Conservation (phyloP, 352 stramenopile genomes). For the Phytopythium boreale region DNA sequence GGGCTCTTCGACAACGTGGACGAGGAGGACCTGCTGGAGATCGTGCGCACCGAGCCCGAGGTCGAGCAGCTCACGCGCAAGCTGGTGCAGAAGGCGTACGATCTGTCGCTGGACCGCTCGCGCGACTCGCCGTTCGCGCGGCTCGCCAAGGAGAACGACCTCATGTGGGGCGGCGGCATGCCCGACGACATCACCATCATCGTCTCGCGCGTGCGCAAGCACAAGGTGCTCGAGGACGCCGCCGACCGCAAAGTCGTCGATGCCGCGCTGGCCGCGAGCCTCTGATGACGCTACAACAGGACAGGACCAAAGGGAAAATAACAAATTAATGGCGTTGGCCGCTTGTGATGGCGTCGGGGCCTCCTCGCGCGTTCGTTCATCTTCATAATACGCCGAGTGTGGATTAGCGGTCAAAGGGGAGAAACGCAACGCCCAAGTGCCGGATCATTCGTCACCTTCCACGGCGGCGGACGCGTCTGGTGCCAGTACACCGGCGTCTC, state of each 20-base stretch:
- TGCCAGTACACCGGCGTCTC: slow-evolving; percentile 11
- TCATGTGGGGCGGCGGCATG: slow-evolving; percentile 95
- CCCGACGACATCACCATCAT: slow-evolving; percentile 89
- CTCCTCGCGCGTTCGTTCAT: too few relatives aligned
- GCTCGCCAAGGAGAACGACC: slow-evolving; percentile 98
- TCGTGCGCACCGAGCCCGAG: slow-evolving; percentile 54
- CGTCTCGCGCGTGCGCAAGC: slow-evolving; percentile 54
- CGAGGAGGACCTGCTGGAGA: slow-evolving; percentile 71
- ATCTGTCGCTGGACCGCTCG: slow-evolving; percentile 88
- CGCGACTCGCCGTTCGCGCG: slow-evolving; percentile 96
- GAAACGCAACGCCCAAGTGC: neutral
- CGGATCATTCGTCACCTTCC: neutral
- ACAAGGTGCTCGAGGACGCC: slow-evolving; percentile 27
- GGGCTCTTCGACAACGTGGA: slow-evolving; percentile 97
- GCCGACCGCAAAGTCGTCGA: slow-evolving; percentile 17
- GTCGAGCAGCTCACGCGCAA: slow-evolving; percentile 75
- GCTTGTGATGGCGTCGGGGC: neutral
- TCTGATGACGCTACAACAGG: neutral
- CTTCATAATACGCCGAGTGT: slow-evolving; percentile 1
- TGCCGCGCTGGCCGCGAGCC: slow-evolving; percentile 8
- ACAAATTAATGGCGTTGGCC: neutral
- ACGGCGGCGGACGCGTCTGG: neutral
- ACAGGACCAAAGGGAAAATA: neutral
- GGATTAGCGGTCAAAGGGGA: neutral
- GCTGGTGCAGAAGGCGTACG: slow-evolving; percentile 85